These are phyloP conservation scores for Lodderomyces metapsilosis DNA, from an alignment of 1,139 yeast genomes.

Conservation along the genomic window DNA sequence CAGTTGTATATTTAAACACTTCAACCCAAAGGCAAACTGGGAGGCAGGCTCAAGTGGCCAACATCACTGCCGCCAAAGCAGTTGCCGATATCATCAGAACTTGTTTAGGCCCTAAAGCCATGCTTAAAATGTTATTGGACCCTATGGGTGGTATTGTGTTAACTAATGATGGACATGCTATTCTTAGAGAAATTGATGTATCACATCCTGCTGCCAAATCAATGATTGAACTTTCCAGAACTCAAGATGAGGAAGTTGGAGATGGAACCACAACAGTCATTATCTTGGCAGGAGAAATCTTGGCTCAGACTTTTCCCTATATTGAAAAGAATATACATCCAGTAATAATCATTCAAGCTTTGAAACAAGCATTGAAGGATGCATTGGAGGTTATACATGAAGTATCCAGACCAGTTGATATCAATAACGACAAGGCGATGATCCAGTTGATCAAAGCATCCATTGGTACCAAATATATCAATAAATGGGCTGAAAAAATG, in stretches of 20 bases:
- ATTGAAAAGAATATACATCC: conserved; percentile 95
- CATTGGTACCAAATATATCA: conserved; percentile 93
- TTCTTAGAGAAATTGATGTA: conserved; percentile 83
- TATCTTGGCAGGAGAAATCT: conserved; percentile 91
- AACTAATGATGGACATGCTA: conserved; percentile 97
- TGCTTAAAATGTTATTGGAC: conserved; percentile 96
- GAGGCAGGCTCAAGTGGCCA: conserved; percentile 94
- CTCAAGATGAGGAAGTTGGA: conserved; percentile 99
- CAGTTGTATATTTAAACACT: conserved; percentile 61
- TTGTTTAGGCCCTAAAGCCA: conserved; percentile 98
- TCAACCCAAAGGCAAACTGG: conserved; percentile 94
- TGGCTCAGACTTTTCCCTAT: conserved; percentile 93
- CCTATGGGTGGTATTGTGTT: conserved; percentile 99
- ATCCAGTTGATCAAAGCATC: conserved; percentile 82
- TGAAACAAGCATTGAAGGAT: conserved; percentile 86
- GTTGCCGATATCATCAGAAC: conserved; percentile 97
- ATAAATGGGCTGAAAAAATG: conserved; percentile 91
- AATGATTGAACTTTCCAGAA: conserved; percentile 94
- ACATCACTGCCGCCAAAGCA: conserved; percentile 98
- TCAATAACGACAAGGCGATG: conserved; percentile 83
- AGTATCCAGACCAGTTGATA: conserved; percentile 83
- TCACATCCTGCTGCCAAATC: conserved; percentile 98
- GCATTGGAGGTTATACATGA: conserved; percentile 85
- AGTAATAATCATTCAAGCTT: conserved; percentile 90
- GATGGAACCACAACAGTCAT: conserved; percentile 98